Evolutionary conservation across 108 stramenopile genomes (phyloP), one percentile per base, ranked within the genome.

Genomic region (Licmophora abbreviata): DNA sequence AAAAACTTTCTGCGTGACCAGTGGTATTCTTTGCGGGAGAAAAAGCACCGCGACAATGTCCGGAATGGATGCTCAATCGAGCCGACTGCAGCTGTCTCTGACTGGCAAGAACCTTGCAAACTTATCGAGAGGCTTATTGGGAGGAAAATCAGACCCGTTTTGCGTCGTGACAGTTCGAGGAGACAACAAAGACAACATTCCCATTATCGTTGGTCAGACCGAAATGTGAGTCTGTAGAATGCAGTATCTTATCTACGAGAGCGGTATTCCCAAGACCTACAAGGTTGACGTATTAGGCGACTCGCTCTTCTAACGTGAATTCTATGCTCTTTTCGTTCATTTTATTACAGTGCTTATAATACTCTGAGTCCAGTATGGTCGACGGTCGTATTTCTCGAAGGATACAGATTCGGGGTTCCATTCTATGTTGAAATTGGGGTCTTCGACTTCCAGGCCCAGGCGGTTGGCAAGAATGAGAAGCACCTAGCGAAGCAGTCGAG

Each of bases 81-180:
- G 61, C 26, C 61, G 72, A 28, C 48, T 78, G 22, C 72, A 71
- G 29, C 48, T 74, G 23, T 73, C 72, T 7, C 30, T 78, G 65
- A 68, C 38, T 10, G 76, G 58, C 0, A 56, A 63, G 57, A 53
- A 55, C 35, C 45, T 77, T 12, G 71, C 63, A 31, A 77, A 77
- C 44, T 52, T 77, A 11, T 29, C 48, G 1, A 66, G 62, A 21
- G 14, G 35, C 1, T 35, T 64, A 15, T 27, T 54, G 43, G 29
- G 23, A 47, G 63, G 63, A 7, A 77, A 61, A 28, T 81, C 79
- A 8, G 77, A 88, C 68, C 87, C 87, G 0, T 88, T 84, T 67
- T 76, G 74, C 9, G 79, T 84, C 15, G 83, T 88, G 14, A 88
- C 87, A 42, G 53, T 73, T 15, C 56, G 71, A 38, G 71, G 68